Evolutionary conservation across 768 basidiomycete species (phyloP), one percentile per base, ranked within the genome.

Genomic region (Dioszegia crocea): DNA sequence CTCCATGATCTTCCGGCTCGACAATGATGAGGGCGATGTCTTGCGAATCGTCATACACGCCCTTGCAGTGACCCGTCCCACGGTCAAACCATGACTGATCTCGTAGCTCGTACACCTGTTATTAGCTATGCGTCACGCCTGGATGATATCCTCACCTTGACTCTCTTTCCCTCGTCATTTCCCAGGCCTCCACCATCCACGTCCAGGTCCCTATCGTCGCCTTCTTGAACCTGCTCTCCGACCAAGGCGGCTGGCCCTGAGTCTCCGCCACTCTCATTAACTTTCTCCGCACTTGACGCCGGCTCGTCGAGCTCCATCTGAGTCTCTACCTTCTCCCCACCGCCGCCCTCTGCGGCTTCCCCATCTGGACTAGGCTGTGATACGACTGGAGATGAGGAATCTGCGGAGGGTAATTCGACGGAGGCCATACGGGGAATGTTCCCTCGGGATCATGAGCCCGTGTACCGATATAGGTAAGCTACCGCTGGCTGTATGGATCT

Each of bases 51-150:
- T 77, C 78, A 54, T 77, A 88, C 74, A 92, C 86, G 44, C 92
- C 92, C 70, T 88, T 89, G 76, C 93, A 96, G 74, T 92, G 89
- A 0, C 96, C 96, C 17, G 96, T 99, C 46, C 96, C 96, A 74
- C 91, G 86, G 81, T 99, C 96, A 56, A 86, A 83, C 96, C 96
- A 99, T 57, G 86, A 84, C 64, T 88, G 83, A 59, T 88, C 90
- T 53, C 91, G 84, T 60, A 99, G 86, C 77, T 93, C 88, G 78
- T 99, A 98, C 26, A 99, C 94, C 88, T 99, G 43, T n/a, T n/a
- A 49, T 57, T 31, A 49, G 43, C 56, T n/a, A n/a, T 19, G n/a
- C n/a, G n/a, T 29, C 58, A 41, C 23, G 26, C 17, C n/a, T 16
- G 29, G 40, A 33, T n/a, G n/a, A n/a, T n/a, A n/a, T n/a, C n/a